Percentiles rank a stretch among this genome's conserved stretches.
phyloP scores from a whole-genome alignment of 164 flowering plant species.

The Macadamia integrifolia region DNA sequence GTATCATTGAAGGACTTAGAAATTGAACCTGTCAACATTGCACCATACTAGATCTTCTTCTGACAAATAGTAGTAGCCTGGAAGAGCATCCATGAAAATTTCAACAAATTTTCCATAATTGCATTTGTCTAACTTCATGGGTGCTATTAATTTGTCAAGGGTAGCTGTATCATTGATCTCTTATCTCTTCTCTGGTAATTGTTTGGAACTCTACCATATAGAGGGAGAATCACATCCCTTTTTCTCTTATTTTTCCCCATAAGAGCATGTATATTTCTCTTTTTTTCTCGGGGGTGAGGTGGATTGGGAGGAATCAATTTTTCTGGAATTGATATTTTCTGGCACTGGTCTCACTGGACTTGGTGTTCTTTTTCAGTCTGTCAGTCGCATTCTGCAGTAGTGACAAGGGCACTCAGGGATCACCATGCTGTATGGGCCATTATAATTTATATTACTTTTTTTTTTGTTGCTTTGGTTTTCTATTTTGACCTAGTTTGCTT shows the following conservation, averaged over 20 bases:
- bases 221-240: background rate
- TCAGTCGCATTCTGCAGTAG: constrained; percentile 44
- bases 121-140: too few species aligned
- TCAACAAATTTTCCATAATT: too few species aligned
- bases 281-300: too few species aligned
- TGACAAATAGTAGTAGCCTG: too few species aligned
- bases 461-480: background rate
- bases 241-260: background rate
- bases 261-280: too few species aligned
- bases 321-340: background rate
- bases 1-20: background rate
- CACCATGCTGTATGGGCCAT: constrained; percentile 51
- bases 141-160: too few species aligned
- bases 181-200: too few species aligned
- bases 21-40: background rate
- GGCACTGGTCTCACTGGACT: background rate
- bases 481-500: background rate
- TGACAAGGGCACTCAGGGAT: constrained; percentile 52
- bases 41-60: background rate
- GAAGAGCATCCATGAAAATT: too few species aligned
- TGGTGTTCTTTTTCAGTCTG: constrained; percentile 39
- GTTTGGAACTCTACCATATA: background rate
- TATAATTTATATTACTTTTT: background rate
- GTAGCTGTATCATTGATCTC: too few species aligned
- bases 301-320: too few species aligned